Percentiles rank a stretch among this genome's conserved stretches.
phyloP scores from a whole-genome alignment of 2,329 filamentous ascomycete genomes.

The Sclerotinia minor region DNA sequence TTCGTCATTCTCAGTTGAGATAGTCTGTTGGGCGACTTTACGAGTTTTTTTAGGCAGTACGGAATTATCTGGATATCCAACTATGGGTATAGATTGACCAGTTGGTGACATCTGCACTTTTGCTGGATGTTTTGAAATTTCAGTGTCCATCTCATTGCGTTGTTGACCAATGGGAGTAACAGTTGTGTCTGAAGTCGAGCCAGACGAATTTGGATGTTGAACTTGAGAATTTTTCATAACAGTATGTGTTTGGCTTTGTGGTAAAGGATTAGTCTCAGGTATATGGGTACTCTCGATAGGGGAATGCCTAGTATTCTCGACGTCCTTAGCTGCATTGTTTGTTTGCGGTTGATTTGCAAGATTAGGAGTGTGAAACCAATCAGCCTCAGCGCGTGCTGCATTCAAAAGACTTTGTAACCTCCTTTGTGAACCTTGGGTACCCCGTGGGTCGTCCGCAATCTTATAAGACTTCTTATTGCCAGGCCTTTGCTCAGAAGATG shows the following conservation, averaged over 20 bases:
- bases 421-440: conserved; percentile 14
- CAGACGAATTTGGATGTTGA: neutral
- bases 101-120: neutral
- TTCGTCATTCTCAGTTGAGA: neutral
- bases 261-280: neutral
- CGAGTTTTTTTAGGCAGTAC: neutral
- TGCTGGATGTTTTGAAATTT: neutral
- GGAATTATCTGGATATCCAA: conserved; percentile 7
- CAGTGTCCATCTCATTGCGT: neutral
- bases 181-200: neutral
- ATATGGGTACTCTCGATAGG: neutral
- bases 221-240: neutral
- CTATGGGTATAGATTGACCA: neutral
- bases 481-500: conserved; percentile 2
- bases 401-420: conserved; percentile 18
- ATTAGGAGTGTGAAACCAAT: neutral
- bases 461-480: conserved; percentile 15
- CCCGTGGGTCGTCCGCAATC: conserved; percentile 18
- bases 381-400: conserved; percentile 19
- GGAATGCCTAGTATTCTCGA: neutral
- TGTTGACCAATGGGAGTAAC: neutral
- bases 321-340: neutral
- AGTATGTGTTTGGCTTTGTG: neutral
- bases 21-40: neutral
- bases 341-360: neutral